Conservation (phyloP, 2,329 filamentous ascomycete genomes). For the Neurospora sp. region DNA sequence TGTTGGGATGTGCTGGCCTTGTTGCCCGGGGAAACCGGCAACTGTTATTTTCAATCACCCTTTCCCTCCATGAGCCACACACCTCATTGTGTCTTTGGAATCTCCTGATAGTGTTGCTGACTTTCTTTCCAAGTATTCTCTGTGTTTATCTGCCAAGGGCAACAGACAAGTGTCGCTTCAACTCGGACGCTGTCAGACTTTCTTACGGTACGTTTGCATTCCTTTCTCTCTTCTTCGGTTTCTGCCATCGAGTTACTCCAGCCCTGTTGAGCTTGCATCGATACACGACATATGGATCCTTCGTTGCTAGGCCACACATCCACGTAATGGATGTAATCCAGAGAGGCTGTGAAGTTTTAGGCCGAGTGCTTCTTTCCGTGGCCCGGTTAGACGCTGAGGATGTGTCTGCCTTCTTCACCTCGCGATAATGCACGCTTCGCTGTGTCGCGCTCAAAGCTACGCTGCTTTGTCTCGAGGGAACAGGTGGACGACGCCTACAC, state of each 20-base stretch:
- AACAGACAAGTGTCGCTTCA: not conserved
- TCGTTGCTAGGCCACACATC: not conserved
- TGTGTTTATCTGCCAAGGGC: not conserved
- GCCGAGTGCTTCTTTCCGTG: not conserved
- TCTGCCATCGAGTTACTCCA: slow-evolving; percentile 2
- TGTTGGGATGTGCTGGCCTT: not conserved
- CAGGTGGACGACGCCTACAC: not conserved
- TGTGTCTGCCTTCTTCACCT: not conserved
- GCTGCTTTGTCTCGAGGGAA: not conserved
- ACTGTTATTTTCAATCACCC: not conserved
- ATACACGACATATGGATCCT: slow-evolving; percentile 7
- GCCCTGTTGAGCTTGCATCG: slow-evolving; percentile 8
- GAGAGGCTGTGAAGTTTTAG: not conserved
- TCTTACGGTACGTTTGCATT: slow-evolving; percentile 9
- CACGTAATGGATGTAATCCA: slow-evolving; percentile 4
- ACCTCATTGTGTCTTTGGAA: not conserved
- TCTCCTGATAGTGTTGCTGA: not conserved
- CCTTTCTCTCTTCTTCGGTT: slow-evolving; percentile 5
- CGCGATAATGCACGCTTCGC: not conserved
- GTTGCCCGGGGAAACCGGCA: not conserved
- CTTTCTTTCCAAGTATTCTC: not conserved
- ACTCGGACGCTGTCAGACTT: not conserved
- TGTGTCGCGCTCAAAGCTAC: not conserved
- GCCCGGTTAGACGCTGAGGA: not conserved
- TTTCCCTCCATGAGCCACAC: not conserved